Conservation (phyloP, 2,329 filamentous ascomycete species). For the Sclerotinia nivalis region DNA sequence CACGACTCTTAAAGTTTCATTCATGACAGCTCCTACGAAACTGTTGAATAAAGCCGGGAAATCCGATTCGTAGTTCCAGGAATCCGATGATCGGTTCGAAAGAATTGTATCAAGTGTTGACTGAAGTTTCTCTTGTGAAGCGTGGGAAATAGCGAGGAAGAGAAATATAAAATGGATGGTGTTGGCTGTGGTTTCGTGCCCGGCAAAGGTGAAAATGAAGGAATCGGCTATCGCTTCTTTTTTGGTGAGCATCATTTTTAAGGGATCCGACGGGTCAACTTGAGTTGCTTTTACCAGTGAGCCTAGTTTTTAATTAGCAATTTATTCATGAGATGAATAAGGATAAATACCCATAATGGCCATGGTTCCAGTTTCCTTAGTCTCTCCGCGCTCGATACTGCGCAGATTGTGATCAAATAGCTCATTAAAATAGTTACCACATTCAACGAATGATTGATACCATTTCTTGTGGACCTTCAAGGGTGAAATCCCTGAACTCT, state of each 20-base stretch:
- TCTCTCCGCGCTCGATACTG: constrained; percentile 27
- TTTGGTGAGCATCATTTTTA: constrained; percentile 48
- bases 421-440: not conserved
- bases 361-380: constrained; percentile 48
- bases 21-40: constrained; percentile 74
- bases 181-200: constrained; percentile 80
- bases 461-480: not conserved
- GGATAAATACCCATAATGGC: constrained; percentile 41
- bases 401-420: not conserved
- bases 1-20: constrained; percentile 72
- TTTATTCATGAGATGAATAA: constrained; percentile 49
- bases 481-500: not conserved
- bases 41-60: constrained; percentile 66
- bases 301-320: constrained; percentile 42
- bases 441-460: not conserved
- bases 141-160: constrained; percentile 64
- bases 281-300: constrained; percentile 47
- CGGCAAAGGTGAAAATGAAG: constrained; percentile 68
- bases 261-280: constrained; percentile 47
- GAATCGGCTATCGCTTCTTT: constrained; percentile 72
- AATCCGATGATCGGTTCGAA: constrained; percentile 54
- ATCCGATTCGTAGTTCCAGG: constrained; percentile 71
- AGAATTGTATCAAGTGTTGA: constrained; percentile 67
- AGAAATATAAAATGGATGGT: constrained; percentile 70
- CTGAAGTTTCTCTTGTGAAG: constrained; percentile 66